A percentile compares a stretch with the other conserved stretches of the same genome.
phyloP scores from a whole-genome alignment of 805 yeast genomes.

The Sugiyamaella valdiviana region DNA sequence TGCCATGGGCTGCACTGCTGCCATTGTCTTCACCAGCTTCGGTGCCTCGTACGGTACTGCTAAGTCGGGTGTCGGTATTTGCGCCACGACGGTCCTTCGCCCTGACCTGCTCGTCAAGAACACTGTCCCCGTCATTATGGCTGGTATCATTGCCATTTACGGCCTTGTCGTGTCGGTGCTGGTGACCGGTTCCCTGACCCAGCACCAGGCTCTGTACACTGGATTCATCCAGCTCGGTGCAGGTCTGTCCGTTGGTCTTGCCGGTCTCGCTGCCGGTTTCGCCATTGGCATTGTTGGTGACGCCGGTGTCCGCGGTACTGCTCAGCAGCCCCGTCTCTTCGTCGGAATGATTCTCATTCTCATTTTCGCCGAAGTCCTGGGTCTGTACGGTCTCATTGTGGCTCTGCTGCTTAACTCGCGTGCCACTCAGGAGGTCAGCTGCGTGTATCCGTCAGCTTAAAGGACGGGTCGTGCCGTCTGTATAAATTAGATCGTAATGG shows the following conservation, averaged over 20 bases:
- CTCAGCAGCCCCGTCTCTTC: slow-evolving; percentile 96
- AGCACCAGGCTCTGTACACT: slow-evolving; percentile 87
- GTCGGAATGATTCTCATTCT: slow-evolving; percentile 98
- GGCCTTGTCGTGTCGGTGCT: slow-evolving; percentile 95
- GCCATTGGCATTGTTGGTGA: slow-evolving; percentile 99
- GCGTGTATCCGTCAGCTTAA: slow-evolving; percentile 41
- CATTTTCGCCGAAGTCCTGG: slow-evolving; percentile 98
- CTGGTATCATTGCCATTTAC: slow-evolving; percentile 98
- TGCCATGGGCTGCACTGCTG: slow-evolving; percentile 98
- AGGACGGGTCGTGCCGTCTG: background rate
- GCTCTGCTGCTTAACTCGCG: slow-evolving; percentile 96
- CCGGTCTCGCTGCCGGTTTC: slow-evolving; percentile 97
- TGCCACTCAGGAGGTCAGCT: slow-evolving; percentile 86
- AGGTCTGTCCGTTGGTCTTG: slow-evolving; percentile 93
- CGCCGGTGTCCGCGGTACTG: slow-evolving; percentile 98
- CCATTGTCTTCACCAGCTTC: slow-evolving; percentile 96
- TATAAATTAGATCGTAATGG: background rate
- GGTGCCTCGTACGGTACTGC: slow-evolving; percentile 99
- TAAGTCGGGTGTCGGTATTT: slow-evolving; percentile 98
- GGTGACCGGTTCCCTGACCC: slow-evolving; percentile 82
- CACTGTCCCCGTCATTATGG: slow-evolving; percentile 97
- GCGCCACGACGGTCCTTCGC: slow-evolving; percentile 96
- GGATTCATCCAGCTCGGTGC: slow-evolving; percentile 98
- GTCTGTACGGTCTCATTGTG: slow-evolving; percentile 96
- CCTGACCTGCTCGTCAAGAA: slow-evolving; percentile 92